A percentile compares a stretch with the other conserved stretches of the same genome.
Conservation (phyloP, 768 basidiomycete species). For the Daedaleopsis sinensis region DNA sequence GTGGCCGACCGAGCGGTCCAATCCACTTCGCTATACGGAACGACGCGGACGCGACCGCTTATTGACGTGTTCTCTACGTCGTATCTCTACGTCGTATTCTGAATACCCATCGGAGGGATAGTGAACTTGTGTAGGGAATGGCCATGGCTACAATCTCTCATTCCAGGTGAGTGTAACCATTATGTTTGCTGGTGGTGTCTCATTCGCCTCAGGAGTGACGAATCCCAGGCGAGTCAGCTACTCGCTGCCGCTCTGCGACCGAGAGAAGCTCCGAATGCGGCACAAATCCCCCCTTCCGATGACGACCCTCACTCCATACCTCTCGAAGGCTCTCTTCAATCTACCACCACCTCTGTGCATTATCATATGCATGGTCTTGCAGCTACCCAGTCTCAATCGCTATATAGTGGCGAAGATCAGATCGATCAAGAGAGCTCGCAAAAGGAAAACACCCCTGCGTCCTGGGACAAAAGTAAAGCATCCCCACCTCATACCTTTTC, state of each 20-base stretch:
- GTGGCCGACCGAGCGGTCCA: no score
- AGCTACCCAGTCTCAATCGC: constrained; percentile 55
- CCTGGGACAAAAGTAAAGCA: constrained; percentile 14
- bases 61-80: no score
- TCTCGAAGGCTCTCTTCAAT: constrained; percentile 1
- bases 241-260: constrained; percentile 18
- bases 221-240: constrained; percentile 28
- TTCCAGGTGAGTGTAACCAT: background rate
- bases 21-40: no score
- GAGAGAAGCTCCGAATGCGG: constrained; percentile 1
- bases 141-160: constrained; percentile 5
- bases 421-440: constrained; percentile 46
- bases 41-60: no score
- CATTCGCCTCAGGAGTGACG: constrained; percentile 15
- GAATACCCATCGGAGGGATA: no score
- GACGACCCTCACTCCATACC: background rate
- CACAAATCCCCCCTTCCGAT: no score
- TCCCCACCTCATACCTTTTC: constrained; percentile 14
- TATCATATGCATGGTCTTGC: constrained; percentile 65
- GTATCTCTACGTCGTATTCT: no score
- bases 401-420: constrained; percentile 35
- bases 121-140: background rate
- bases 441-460: constrained; percentile 49
- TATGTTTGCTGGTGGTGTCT: background rate
- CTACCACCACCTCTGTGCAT: constrained; percentile 33